Conservation (phyloP, 2,329 filamentous ascomycete genomes). For the Orbilia blumenaviensis region DNA sequence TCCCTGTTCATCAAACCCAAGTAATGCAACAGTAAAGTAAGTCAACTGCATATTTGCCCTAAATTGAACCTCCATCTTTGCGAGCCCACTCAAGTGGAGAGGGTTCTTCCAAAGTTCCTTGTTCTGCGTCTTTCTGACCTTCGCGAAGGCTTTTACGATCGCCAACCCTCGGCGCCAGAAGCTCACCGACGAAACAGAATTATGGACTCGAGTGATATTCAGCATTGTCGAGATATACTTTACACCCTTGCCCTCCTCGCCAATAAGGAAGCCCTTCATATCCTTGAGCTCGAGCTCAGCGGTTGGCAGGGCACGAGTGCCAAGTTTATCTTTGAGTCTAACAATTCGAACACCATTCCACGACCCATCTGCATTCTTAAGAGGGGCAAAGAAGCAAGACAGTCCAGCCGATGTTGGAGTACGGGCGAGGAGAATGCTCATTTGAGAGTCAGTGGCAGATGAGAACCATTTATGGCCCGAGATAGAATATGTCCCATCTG, state of each 20-base stretch:
- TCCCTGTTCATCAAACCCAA: conserved; percentile 67
- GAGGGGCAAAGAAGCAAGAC: conserved; percentile 73
- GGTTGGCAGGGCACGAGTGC: conserved; percentile 75
- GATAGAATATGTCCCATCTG: conserved; percentile 70
- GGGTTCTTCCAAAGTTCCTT: conserved; percentile 66
- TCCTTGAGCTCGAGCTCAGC: conserved; percentile 74
- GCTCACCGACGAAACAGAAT: conserved; percentile 66
- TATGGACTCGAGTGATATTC: conserved; percentile 72
- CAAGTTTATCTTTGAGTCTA: conserved; percentile 76
- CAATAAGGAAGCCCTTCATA: conserved; percentile 74
- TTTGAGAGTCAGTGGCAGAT: conserved; percentile 72
- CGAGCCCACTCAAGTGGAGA: conserved; percentile 69
- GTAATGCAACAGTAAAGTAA: conserved; percentile 66
- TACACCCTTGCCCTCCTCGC: conserved; percentile 72
- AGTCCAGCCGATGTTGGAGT: conserved; percentile 66
- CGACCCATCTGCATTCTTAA: conserved; percentile 64
- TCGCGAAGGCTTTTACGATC: conserved; percentile 69
- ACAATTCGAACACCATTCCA: conserved; percentile 75
- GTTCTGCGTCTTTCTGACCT: conserved; percentile 67
- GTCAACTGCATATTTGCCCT: conserved; percentile 68
- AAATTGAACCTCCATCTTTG: conserved; percentile 68
- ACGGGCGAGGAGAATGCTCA: conserved; percentile 72
- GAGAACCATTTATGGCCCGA: conserved; percentile 78
- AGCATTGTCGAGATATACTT: conserved; percentile 74
- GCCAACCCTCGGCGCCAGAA: conserved; percentile 68